Base-by-base conservation (phyloP, 768 basidiomycete genomes). In the Agrocybe praecox region DNA sequence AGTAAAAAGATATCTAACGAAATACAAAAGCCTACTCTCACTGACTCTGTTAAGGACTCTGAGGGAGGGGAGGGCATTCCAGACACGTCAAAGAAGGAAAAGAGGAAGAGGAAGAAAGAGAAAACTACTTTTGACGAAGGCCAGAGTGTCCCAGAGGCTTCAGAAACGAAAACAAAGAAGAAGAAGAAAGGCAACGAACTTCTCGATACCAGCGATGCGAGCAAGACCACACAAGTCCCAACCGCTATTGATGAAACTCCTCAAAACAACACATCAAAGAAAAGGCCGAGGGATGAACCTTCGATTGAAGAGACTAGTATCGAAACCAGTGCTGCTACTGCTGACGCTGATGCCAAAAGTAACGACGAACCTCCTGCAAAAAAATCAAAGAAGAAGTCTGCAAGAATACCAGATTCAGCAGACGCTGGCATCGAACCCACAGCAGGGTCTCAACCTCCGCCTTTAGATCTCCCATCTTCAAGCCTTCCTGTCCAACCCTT, bases 361-460 rank as follows among this genome's bases (percentile, higher is more conserved):
- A 49, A 53, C 26, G 24, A 36, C 18, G 46, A 46, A 23, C 43
- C 29, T 26, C 59, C 56, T 33, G 2, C 50, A 2, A 64, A 66
- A 24, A 63, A 61, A 14, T 53, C 53, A 32, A 66, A 63, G 49
- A 65, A 59, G 49, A 62, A 59, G 53, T 14, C 43, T 11, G 23
- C 46, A 29, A 17, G 49, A 17, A 11, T 44, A 12, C 53, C 43
- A 14, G 34, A 7, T 2, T 44, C 55, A 7, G 51, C 61, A 19
- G 26, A 26, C 23, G 10, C 24, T 40, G 29, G 8, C 21, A 34
- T 34, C n/a, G n/a, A n/a, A n/a, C n/a, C n/a, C n/a, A 22, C 45
- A 18, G 6, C 12, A 49, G 21, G 42, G 34, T 18, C 29, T 8
- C 40, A 55, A 5, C 26, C 26, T 5, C 5, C 4, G 5, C 9